These are phyloP conservation scores for Chalciporus chontae DNA, from an alignment of 768 basidiomycete species.

Conservation along the genomic window DNA sequence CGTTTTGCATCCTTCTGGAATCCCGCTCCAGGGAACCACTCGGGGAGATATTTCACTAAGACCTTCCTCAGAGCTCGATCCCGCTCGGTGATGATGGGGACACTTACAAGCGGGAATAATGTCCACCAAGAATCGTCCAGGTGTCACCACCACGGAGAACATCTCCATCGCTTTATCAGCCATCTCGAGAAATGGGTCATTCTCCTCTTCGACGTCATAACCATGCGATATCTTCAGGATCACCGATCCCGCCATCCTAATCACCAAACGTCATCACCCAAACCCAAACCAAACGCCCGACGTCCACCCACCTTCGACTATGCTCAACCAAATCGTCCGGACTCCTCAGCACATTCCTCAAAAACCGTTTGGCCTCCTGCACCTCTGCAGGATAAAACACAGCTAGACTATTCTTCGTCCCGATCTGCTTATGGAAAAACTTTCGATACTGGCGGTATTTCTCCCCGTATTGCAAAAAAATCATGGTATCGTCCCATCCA, in stretches of 20 bases:
- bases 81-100: no score
- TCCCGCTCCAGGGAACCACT: conserved; percentile 21
- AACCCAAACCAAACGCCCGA: not conserved
- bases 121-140: conserved; percentile 15
- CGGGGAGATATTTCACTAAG: conserved; percentile 12
- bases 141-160: conserved; percentile 3
- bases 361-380: conserved; percentile 2
- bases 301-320: conserved; percentile 1
- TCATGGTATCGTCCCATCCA: conserved; percentile 1
- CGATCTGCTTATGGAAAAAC: conserved; percentile 6
- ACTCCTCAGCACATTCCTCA: not conserved
- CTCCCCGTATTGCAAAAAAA: conserved; percentile 12
- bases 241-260: conserved; percentile 33
- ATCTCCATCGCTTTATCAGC: conserved; percentile 22
- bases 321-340: conserved; percentile 7
- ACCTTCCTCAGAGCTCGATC: no score
- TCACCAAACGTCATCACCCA: not conserved
- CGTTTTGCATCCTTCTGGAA: conserved; percentile 12
- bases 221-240: conserved; percentile 37
- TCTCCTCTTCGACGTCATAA: conserved; percentile 25
- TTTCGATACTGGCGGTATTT: conserved; percentile 5
- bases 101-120: not conserved
- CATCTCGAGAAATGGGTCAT: conserved; percentile 32
- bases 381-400: conserved; percentile 5
- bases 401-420: conserved; percentile 4